Conservation (phyloP, 208 protist species). For the Porcisia deanei region DNA sequence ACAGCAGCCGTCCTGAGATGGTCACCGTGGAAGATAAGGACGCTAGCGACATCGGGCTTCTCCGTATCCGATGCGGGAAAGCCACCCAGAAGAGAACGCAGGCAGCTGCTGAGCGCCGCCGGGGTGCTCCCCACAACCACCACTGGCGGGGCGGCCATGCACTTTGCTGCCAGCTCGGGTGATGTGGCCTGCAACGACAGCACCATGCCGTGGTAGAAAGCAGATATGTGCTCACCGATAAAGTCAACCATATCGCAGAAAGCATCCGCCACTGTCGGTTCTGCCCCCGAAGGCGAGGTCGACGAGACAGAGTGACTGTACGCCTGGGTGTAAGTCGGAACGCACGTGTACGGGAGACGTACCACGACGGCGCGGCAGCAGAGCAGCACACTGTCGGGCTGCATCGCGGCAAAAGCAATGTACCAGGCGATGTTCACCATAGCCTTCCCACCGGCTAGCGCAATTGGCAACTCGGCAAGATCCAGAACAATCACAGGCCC, state of each 20-base stretch:
- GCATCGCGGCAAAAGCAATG: constrained; percentile 52
- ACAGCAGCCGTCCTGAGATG: constrained; percentile 12
- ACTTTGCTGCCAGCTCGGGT: constrained; percentile 2
- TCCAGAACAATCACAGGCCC: constrained; percentile 60
- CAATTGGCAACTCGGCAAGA: constrained; percentile 36
- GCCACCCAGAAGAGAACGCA: constrained; percentile 1
- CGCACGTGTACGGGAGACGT: constrained; percentile 50
- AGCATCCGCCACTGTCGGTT: constrained; percentile 18
- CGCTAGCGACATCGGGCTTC: background rate
- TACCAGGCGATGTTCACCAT: constrained; percentile 62
- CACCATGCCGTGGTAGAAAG: constrained; percentile 32
- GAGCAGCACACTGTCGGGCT: constrained; percentile 36
- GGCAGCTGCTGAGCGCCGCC: constrained; percentile 16
- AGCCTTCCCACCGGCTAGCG: constrained; percentile 24
- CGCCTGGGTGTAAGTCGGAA: constrained; percentile 29
- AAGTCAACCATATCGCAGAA: constrained; percentile 55
- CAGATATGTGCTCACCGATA: constrained; percentile 56
- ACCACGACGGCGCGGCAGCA: constrained; percentile 47
- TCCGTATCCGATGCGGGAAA: background rate
- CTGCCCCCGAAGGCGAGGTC: background rate
- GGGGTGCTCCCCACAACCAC: constrained; percentile 30
- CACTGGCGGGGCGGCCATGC: constrained; percentile 15
- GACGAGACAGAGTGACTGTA: too few species aligned
- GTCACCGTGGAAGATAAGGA: constrained; percentile 49
- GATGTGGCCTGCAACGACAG: constrained; percentile 4